Base-by-base conservation (phyloP, 306 rosid species). In the Prunus mongolica region DNA sequence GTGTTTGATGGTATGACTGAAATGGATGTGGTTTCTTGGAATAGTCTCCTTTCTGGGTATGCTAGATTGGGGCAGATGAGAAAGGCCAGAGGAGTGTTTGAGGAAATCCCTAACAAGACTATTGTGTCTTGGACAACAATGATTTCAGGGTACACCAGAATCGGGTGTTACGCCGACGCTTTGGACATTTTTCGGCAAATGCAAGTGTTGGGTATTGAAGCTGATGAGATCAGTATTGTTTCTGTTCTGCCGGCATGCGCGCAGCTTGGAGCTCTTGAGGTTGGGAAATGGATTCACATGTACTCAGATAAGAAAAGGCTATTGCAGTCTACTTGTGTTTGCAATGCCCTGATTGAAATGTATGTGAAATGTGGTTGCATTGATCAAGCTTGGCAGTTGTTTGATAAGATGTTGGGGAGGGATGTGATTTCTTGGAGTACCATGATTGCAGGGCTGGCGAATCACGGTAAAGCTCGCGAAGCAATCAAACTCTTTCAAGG, bases 341-440 rank as follows among this genome's bases (percentile, higher is more conserved):
- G 87, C 45, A 94, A 90, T 79, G 97, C 97, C 28, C 72, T 94
- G 70, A 72, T 89, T 78, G 96, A 92, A 83, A 89, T 94, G 96
- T 92, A 92, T 75, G 86, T 89, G 0, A 92, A 92, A 82, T 90
- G 96, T 25, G 97, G 96, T 24, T 83, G 96, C 60, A 74, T 94
- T 15, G 88, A 85, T 69, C 76, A 83, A 61, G 94, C 97, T 67
- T 27, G 81, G 85, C 56, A 78, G 25, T 72, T 95, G 89, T 92
- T 90, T 78, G 58, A 82, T 76, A 78, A 75, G 72, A 72, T 86
- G 87, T 55, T 69, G 10, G 77, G 77, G 58, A 88, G 84, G 88
- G 94, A 86, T 80, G 91, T 92, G 68, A 83, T 94, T 69, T 89
- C 96, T 71, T 92, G 98, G 97, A 94, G 93, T 74, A 92, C 91